Evolutionary conservation across 1,139 yeast genomes (phyloP), one percentile per base, ranked within the genome.

Genomic region (Lodderomyces elongisporus): DNA sequence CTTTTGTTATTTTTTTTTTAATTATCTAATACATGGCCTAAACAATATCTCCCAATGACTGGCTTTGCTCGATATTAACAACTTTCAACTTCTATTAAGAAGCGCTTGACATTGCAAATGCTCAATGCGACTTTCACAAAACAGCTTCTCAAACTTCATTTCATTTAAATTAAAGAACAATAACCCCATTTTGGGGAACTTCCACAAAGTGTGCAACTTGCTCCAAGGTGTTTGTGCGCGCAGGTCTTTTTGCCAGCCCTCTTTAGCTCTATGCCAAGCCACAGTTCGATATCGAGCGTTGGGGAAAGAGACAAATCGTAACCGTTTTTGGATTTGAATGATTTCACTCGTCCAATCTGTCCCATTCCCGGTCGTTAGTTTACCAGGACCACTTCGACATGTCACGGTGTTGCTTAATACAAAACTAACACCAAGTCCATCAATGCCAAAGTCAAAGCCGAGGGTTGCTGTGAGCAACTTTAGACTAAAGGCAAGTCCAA

Each of bases 51-150:
- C n/a, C n/a, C n/a, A n/a, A n/a, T n/a, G n/a, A n/a, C n/a, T n/a
- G n/a, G n/a, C n/a, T n/a, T n/a, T n/a, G n/a, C n/a, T n/a, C n/a
- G n/a, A n/a, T n/a, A n/a, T n/a, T n/a, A n/a, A n/a, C n/a, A n/a
- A n/a, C n/a, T n/a, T n/a, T n/a, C n/a, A n/a, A n/a, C n/a, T n/a
- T n/a, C n/a, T n/a, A n/a, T n/a, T n/a, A n/a, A n/a, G 22, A 20
- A 20, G 26, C 14, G 10, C 14, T 24, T 24, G 34, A 24, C 45
- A 42, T 30, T 22, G 30, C 24, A 42, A 21, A 25, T 31, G 23
- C 5, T 36, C 36, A n/a, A 17, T 15, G 27, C 46, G 27, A 14
- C 39, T 31, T 31, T 42, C 46, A 31, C 46, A 42, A 33, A 34
- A 37, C 3, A 43, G 46, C 16, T 40, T 37, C 5, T 34, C 34